Conservation (phyloP, 2,329 filamentous ascomycete species). For the Xylariales sp. region DNA sequence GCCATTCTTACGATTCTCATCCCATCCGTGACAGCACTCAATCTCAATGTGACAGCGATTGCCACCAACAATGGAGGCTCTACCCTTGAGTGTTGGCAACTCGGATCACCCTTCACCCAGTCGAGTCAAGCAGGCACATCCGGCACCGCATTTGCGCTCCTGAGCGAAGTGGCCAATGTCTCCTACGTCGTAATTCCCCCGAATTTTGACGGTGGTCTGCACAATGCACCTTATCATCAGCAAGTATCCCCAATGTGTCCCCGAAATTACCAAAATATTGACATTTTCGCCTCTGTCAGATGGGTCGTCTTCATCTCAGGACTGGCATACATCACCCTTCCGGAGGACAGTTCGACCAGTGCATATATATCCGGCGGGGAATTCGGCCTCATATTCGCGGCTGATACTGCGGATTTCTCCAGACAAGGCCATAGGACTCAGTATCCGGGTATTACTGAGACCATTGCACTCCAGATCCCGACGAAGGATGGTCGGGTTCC, state of each 20-base stretch:
- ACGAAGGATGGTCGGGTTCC: conserved; percentile 29
- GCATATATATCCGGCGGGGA: conserved; percentile 33
- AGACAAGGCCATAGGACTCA: conserved; percentile 33
- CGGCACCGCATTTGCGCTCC: conserved; percentile 22
- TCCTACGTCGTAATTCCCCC: conserved; percentile 32
- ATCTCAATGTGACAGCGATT: conserved; percentile 36
- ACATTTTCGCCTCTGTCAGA: too few relatives aligned
- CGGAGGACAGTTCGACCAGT: conserved; percentile 25
- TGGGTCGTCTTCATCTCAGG: conserved; percentile 34
- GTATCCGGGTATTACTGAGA: conserved; percentile 34
- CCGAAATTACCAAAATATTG: neutral
- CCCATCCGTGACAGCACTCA: conserved; percentile 11
- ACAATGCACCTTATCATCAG: conserved; percentile 37
- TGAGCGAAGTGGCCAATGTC: conserved; percentile 29
- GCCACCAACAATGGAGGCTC: conserved; percentile 29
- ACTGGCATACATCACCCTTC: conserved; percentile 36
- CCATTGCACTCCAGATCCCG: conserved; percentile 33
- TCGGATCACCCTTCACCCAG: conserved; percentile 30
- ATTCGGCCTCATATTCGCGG: conserved; percentile 36
- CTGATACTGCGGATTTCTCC: conserved; percentile 36
- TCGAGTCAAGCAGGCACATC: conserved; percentile 27
- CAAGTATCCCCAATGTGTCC: conserved; percentile 18
- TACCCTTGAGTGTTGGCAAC: conserved; percentile 39
- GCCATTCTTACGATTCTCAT: too few relatives aligned
- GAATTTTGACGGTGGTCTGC: conserved; percentile 32